phyloP scores from a whole-genome alignment of 495 filamentous ascomycete genomes.

The Penicillium lividum region DNA sequence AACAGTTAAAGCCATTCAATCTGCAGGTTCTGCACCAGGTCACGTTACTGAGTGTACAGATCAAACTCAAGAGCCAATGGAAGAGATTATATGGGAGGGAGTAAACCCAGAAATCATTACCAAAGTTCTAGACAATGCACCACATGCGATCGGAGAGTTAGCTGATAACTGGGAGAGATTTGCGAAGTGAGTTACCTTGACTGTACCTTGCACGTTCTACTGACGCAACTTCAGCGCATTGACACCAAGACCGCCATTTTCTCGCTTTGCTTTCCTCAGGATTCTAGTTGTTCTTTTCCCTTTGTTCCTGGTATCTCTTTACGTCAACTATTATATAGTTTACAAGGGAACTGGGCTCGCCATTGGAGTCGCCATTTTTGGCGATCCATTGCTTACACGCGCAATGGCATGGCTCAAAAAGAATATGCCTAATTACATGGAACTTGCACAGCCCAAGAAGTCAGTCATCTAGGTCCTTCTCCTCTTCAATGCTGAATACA shows the following conservation, averaged over 20 bases:
- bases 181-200: conserved; percentile 52
- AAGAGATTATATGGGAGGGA: conserved; percentile 72
- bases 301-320: conserved; percentile 55
- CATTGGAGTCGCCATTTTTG: conserved; percentile 68
- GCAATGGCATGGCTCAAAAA: conserved; percentile 61
- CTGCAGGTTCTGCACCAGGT: conserved; percentile 56
- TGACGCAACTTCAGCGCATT: conserved; percentile 51
- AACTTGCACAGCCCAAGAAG: too few species aligned
- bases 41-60: conserved; percentile 28
- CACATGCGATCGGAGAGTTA: conserved; percentile 63
- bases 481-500: too few species aligned
- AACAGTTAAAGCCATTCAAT: conserved; percentile 45
- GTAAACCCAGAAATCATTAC: conserved; percentile 62
- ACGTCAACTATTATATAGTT: conserved; percentile 21
- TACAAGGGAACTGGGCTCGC: conserved; percentile 39
- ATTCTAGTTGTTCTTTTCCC: conserved; percentile 60
- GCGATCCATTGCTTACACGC: conserved; percentile 64
- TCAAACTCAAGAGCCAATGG: conserved; percentile 67
- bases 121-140: conserved; percentile 7
- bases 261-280: conserved; percentile 56
- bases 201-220: neutral
- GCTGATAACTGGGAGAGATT: conserved; percentile 73
- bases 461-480: too few species aligned
- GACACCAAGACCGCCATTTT: conserved; percentile 70
- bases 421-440: conserved; percentile 59